These are phyloP conservation scores for Beta vulgaris DNA, from an alignment of 148 eudicot species.

Conservation along the genomic window DNA sequence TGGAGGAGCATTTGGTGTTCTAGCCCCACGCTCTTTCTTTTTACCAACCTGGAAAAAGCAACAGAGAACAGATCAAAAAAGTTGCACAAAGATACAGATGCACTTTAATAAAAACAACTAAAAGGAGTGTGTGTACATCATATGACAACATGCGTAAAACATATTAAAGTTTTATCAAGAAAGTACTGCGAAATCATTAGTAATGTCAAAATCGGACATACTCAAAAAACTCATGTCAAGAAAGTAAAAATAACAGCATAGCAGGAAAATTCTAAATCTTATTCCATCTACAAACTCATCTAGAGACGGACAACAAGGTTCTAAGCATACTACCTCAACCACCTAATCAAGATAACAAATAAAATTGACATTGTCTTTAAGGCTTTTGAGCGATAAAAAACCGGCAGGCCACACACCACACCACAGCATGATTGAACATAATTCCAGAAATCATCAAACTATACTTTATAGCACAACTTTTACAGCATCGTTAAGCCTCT, in stretches of 20 bases:
- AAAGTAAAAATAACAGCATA: not conserved
- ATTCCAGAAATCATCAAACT: no score
- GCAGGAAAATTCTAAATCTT: not conserved
- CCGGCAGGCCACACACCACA: no score
- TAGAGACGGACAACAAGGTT: not conserved
- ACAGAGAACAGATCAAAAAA: not conserved
- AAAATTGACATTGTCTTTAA: no score
- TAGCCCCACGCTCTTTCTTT: conserved; percentile 47
- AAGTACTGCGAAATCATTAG: not conserved
- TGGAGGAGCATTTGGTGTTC: conserved; percentile 49
- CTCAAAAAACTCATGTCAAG: not conserved
- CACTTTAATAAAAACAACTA: not conserved
- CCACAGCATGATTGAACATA: no score
- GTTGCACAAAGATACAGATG: not conserved
- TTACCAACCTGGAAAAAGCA: conserved; percentile 59
- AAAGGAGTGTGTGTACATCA: no score
- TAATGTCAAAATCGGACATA: not conserved
- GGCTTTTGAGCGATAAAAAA: no score
- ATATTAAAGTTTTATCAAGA: not conserved
- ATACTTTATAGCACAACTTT: no score
- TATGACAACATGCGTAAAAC: not conserved
- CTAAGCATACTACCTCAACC: not conserved
- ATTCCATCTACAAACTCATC: not conserved
- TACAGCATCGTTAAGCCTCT: no score
- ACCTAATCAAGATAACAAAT: not conserved